Percentiles rank a stretch among this genome's conserved stretches.
These are phyloP conservation scores for Saccharomyces hybrid DNA, from an alignment of 1,139 yeast genomes.

Conservation along the genomic window DNA sequence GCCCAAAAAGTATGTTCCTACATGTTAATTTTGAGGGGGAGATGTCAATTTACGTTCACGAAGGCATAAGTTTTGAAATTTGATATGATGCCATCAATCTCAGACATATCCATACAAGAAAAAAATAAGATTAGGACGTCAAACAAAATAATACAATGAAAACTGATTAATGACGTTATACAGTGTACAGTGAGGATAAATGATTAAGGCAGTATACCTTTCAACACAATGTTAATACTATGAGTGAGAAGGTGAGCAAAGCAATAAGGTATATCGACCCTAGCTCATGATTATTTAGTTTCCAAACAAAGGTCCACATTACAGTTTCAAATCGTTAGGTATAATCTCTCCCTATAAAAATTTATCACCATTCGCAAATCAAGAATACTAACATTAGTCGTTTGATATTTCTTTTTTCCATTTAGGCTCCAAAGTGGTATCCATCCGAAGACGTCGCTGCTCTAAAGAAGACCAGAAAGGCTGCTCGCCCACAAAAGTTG, in stretches of 20 bases:
- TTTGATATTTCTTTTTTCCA: slow-evolving; percentile 10
- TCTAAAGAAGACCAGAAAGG: slow-evolving; percentile 82
- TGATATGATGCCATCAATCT: slow-evolving; percentile 1
- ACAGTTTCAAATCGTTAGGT: background rate
- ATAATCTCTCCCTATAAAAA: background rate
- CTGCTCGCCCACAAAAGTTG: slow-evolving; percentile 90
- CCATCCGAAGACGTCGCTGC: slow-evolving; percentile 90
- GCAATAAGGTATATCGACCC: background rate
- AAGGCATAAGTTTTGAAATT: slow-evolving; percentile 1
- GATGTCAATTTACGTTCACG: background rate
- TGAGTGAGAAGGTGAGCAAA: background rate
- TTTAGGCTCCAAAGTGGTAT: slow-evolving; percentile 85
- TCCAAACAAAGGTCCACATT: background rate
- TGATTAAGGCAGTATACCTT: background rate
- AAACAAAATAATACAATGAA: background rate
- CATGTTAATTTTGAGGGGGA: background rate
- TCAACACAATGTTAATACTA: background rate
- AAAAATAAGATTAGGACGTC: background rate
- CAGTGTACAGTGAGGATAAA: background rate
- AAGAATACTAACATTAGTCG: slow-evolving; percentile 5
- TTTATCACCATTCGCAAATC: slow-evolving; percentile 10
- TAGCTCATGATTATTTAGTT: background rate
- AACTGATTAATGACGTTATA: background rate
- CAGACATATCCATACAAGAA: background rate
- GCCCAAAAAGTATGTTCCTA: slow-evolving; percentile 30